These are phyloP conservation scores for Exophiala sideris DNA, from an alignment of 2,329 filamentous ascomycete genomes.

Conservation along the genomic window DNA sequence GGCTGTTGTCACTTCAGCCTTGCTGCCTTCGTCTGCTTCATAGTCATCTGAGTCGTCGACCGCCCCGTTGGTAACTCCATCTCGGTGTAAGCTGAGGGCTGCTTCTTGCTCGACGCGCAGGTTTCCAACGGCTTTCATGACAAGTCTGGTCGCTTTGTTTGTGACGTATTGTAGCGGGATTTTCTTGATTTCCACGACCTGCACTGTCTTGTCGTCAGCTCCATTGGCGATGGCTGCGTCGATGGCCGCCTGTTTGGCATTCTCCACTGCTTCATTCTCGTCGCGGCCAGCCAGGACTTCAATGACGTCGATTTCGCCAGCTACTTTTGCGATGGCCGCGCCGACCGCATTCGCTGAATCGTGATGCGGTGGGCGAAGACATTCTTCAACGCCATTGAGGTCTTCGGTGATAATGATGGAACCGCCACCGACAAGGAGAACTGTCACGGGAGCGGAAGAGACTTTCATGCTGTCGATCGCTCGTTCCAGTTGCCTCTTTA, in stretches of 20 bases:
- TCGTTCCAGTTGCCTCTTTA: constrained; percentile 49
- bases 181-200: constrained; percentile 35
- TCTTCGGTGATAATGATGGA: constrained; percentile 50
- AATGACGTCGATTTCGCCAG: constrained; percentile 52
- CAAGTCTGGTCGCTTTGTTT: constrained; percentile 35
- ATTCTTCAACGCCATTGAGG: constrained; percentile 48
- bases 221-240: constrained; percentile 21
- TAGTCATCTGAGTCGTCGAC: constrained; percentile 30
- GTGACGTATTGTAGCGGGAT: constrained; percentile 27
- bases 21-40: constrained; percentile 23
- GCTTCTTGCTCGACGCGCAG: constrained; percentile 26
- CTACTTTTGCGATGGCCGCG: constrained; percentile 57
- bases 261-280: constrained; percentile 29
- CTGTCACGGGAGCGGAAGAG: constrained; percentile 47
- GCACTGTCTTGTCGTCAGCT: constrained; percentile 23
- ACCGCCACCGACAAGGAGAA: constrained; percentile 59
- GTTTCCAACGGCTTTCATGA: constrained; percentile 41
- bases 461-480: constrained; percentile 57
- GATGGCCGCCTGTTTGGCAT: constrained; percentile 26
- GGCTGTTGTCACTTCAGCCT: constrained; percentile 12
- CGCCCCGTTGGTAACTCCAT: constrained; percentile 24
- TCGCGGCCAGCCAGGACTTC: constrained; percentile 35
- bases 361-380: constrained; percentile 49
- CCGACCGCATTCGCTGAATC: constrained; percentile 61
- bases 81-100: constrained; percentile 16